These are phyloP conservation scores for Hypholoma sublateritium DNA, from an alignment of 768 basidiomycete species.

Conservation along the genomic window DNA sequence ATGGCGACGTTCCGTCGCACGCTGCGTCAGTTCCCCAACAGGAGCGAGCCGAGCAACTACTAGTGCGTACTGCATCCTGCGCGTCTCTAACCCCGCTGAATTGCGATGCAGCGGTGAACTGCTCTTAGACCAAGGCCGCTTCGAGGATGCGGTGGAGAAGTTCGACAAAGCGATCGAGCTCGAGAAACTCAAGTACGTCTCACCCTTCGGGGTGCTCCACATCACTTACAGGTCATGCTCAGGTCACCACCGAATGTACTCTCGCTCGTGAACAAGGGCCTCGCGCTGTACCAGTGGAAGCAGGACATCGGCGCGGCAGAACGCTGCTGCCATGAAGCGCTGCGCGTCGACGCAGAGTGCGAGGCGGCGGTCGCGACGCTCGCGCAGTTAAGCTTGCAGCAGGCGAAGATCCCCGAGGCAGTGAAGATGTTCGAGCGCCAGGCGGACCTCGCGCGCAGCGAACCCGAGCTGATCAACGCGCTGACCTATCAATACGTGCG, in stretches of 20 bases:
- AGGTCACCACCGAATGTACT: conserved; percentile 75
- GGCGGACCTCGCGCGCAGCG: conserved; percentile 84
- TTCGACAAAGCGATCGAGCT: conserved; percentile 91
- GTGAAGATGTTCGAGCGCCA: conserved; percentile 85
- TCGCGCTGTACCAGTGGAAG: conserved; percentile 94
- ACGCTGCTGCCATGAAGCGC: conserved; percentile 82
- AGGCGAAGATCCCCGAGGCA: conserved; percentile 84
- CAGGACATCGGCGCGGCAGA: conserved; percentile 86
- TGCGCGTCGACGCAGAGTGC: conserved; percentile 87
- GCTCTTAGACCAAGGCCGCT: conserved; percentile 87
- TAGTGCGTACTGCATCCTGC: conserved; percentile 57
- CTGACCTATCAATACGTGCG: conserved; percentile 79
- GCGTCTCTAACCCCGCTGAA: not conserved
- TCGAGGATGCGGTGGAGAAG: conserved; percentile 85
- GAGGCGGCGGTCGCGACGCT: conserved; percentile 96
- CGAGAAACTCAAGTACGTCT: conserved; percentile 69
- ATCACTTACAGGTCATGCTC: not conserved
- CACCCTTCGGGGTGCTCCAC: not conserved
- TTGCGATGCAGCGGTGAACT: conserved; percentile 75
- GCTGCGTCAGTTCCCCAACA: conserved; percentile 79
- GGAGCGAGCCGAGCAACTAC: conserved; percentile 92
- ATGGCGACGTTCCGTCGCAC: conserved; percentile 92
- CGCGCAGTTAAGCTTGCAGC: conserved; percentile 90
- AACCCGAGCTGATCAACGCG: conserved; percentile 80
- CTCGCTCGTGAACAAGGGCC: conserved; percentile 96